phyloP scores from a whole-genome alignment of 495 filamentous ascomycete species.

The Penicillium coffeae region DNA sequence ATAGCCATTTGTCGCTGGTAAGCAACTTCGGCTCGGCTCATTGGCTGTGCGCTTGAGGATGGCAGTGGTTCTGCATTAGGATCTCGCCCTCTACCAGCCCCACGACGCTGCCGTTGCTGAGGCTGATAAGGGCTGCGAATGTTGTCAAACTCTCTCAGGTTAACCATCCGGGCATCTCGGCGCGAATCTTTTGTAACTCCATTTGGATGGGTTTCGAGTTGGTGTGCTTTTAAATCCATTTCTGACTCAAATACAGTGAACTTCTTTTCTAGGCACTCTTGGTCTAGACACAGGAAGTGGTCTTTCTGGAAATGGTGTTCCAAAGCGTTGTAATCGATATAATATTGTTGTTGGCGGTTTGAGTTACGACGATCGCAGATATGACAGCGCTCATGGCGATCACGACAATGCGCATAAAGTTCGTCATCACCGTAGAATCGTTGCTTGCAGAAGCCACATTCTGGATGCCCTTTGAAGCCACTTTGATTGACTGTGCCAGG shows the following conservation, averaged over 20 bases:
- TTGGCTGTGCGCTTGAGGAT: constrained; percentile 71
- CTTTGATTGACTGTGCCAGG: constrained; percentile 90
- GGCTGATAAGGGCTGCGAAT: constrained; percentile 65
- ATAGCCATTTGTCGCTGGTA: constrained; percentile 92
- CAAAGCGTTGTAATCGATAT: constrained; percentile 76
- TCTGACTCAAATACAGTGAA: constrained; percentile 95
- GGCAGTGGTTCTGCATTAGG: constrained; percentile 78
- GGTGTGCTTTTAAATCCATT: constrained; percentile 88
- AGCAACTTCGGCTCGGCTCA: constrained; percentile 83
- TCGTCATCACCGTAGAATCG: constrained; percentile 97
- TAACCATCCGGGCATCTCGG: constrained; percentile 79
- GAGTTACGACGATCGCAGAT: constrained; percentile 77
- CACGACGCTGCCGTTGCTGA: constrained; percentile 55
- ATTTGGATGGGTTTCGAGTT: constrained; percentile 71
- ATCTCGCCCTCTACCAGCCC: constrained; percentile 63
- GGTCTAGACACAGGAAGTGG: constrained; percentile 80
- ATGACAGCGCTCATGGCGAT: constrained; percentile 90
- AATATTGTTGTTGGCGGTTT: constrained; percentile 78
- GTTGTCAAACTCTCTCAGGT: constrained; percentile 75
- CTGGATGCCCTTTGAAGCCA: constrained; percentile 92
- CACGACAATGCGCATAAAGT: constrained; percentile 85
- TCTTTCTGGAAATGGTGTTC: constrained; percentile 82
- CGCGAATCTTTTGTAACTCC: constrained; percentile 77
- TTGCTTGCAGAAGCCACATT: constrained; percentile 87
- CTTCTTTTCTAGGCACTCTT: constrained; percentile 92